These are phyloP conservation scores for Sequoiadendron giganteum DNA, from an alignment of 75 land plant species.

Conservation along the genomic window DNA sequence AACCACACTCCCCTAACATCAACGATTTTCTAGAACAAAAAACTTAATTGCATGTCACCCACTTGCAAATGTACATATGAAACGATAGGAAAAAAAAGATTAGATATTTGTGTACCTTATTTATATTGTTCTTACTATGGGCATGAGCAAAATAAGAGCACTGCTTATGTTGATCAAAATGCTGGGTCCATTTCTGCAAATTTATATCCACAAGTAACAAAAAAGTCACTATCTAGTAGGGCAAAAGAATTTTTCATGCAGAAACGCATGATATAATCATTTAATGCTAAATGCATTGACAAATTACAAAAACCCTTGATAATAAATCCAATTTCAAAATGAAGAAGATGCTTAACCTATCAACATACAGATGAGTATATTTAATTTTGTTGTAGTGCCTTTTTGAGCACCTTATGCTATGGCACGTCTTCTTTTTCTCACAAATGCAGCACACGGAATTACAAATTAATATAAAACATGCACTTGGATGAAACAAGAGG, in stretches of 20 bases:
- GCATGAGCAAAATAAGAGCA: conserved; percentile 69
- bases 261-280: not conserved
- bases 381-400: not conserved
- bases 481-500: no score
- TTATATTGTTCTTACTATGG: conserved; percentile 65
- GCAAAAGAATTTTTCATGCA: not conserved
- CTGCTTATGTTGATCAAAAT: conserved; percentile 60
- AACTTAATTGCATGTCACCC: not conserved
- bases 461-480: no score
- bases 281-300: not conserved
- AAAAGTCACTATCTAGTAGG: not conserved
- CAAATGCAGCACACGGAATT: not conserved
- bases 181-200: conserved; percentile 72
- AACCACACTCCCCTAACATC: not conserved
- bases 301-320: not conserved
- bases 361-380: not conserved
- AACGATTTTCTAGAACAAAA: not conserved
- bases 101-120: conserved; percentile 39
- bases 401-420: not conserved
- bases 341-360: not conserved
- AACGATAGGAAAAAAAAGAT: not conserved
- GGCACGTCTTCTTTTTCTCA: not conserved
- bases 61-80: no score
- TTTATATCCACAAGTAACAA: not conserved
- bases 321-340: not conserved